phyloP scores from a whole-genome alignment of 2,329 filamentous ascomycete species.

The Colletotrichum agaves region DNA sequence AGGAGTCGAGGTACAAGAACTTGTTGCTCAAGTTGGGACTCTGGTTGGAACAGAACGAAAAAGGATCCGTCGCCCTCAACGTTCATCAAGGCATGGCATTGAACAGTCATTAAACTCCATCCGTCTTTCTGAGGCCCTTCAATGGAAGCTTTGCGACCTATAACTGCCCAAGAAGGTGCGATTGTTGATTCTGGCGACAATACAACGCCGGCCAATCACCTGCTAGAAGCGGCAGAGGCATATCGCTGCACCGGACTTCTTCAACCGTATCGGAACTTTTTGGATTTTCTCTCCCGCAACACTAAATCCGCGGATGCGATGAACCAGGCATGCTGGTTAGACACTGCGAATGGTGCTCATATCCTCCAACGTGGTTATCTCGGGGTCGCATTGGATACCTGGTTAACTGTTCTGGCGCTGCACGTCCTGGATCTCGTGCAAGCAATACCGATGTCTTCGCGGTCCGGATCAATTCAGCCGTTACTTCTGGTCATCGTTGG shows the following conservation, averaged over 20 bases:
- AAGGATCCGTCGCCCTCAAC: slow-evolving; percentile 40
- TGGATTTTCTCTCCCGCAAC: slow-evolving; percentile 50
- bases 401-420: slow-evolving; percentile 56
- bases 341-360: slow-evolving; percentile 13
- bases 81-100: slow-evolving; percentile 42
- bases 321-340: slow-evolving; percentile 12
- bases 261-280: slow-evolving; percentile 49
- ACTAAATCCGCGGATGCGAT: slow-evolving; percentile 10
- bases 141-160: slow-evolving; percentile 27
- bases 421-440: slow-evolving; percentile 55
- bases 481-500: slow-evolving; percentile 55
- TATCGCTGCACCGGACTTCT: slow-evolving; percentile 44
- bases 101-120: slow-evolving; percentile 41
- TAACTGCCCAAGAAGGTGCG: not conserved
- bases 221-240: slow-evolving; percentile 43
- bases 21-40: slow-evolving; percentile 42
- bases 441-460: slow-evolving; percentile 54
- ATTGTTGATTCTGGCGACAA: slow-evolving; percentile 41
- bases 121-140: slow-evolving; percentile 36
- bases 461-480: slow-evolving; percentile 57
- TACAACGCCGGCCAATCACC: slow-evolving; percentile 41
- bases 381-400: slow-evolving; percentile 44
- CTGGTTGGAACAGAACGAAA: slow-evolving; percentile 41
- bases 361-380: not conserved
- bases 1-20: slow-evolving; percentile 39